Conservation (phyloP, 352 stramenopile genomes). For the Pythium aristosporum region DNA sequence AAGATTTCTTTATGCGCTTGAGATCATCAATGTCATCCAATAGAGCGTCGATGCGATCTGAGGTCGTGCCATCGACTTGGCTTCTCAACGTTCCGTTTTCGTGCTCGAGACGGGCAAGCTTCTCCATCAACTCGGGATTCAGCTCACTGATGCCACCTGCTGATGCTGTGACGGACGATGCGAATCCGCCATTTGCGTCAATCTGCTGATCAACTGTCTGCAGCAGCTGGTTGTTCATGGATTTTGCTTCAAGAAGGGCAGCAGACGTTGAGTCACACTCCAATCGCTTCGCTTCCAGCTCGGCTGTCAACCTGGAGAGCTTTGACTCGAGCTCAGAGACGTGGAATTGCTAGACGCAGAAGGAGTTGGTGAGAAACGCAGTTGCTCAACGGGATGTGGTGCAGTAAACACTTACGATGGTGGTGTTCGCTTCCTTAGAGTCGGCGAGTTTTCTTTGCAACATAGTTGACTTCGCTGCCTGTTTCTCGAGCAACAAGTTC, state of each 20-base stretch:
- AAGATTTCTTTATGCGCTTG: slow-evolving; percentile 63
- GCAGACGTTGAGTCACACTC: slow-evolving; percentile 35
- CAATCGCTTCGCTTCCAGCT: slow-evolving; percentile 25
- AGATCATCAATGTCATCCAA: slow-evolving; percentile 59
- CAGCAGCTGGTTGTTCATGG: slow-evolving; percentile 55
- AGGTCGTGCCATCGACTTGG: slow-evolving; percentile 52
- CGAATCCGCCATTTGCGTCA: slow-evolving; percentile 4
- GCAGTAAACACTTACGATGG: slow-evolving; percentile 40
- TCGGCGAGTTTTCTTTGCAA: slow-evolving; percentile 69
- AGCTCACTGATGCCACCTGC: slow-evolving; percentile 51
- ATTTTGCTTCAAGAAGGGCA: slow-evolving; percentile 39
- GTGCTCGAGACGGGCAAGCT: slow-evolving; percentile 50
- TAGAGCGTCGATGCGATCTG: slow-evolving; percentile 51
- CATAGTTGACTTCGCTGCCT: slow-evolving; percentile 41
- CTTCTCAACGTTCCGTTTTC: slow-evolving; percentile 56
- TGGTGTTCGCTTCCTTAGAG: slow-evolving; percentile 63
- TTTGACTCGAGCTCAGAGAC: slow-evolving; percentile 53
- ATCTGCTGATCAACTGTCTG: slow-evolving; percentile 31
- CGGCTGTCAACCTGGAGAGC: slow-evolving; percentile 33
- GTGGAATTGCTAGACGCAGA: slow-evolving; percentile 49
- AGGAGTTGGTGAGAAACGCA: not conserved
- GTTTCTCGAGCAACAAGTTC: slow-evolving; percentile 50
- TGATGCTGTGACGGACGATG: slow-evolving; percentile 7
- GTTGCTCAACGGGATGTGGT: not conserved
- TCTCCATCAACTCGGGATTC: slow-evolving; percentile 69